A percentile compares a stretch with the other conserved stretches of the same genome.
Evolutionary conservation across 345 rosid species (phyloP).

Genomic region (Rhodomyrtus tomentosa): DNA sequence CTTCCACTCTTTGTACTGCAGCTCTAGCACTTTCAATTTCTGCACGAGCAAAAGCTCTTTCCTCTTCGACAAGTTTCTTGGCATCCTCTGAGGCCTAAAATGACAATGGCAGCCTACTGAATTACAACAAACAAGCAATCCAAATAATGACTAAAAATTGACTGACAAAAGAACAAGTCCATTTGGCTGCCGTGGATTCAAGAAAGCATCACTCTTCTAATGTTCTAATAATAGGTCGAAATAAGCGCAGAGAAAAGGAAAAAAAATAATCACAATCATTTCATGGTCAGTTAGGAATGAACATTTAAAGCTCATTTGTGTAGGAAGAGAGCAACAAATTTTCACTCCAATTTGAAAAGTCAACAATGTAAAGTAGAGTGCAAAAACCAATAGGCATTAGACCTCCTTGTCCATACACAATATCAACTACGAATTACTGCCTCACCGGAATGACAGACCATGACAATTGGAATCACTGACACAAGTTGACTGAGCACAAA

Average conservation of each 20-base stretch:
- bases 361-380: not conserved
- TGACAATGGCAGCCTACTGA: not conserved
- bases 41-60: constrained; percentile 88
- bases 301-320: not conserved
- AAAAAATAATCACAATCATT: not conserved
- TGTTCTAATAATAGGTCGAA: not conserved
- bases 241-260: not conserved
- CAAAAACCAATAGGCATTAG: not conserved
- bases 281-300: not conserved
- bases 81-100: constrained; percentile 96
- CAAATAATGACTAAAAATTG: not conserved
- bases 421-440: not conserved
- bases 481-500: not conserved
- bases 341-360: not conserved
- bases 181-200: not conserved
- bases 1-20: constrained; percentile 96
- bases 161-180: not conserved
- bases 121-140: not conserved
- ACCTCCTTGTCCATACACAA: not conserved
- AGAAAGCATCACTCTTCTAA: not conserved
- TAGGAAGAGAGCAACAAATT: not conserved
- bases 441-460: not conserved
- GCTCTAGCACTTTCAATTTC: constrained; percentile 99
- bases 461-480: not conserved
- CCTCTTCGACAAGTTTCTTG: constrained; percentile 87